These are phyloP conservation scores for Suhomyces prunicola DNA, from an alignment of 805 yeast genomes.

Conservation along the genomic window DNA sequence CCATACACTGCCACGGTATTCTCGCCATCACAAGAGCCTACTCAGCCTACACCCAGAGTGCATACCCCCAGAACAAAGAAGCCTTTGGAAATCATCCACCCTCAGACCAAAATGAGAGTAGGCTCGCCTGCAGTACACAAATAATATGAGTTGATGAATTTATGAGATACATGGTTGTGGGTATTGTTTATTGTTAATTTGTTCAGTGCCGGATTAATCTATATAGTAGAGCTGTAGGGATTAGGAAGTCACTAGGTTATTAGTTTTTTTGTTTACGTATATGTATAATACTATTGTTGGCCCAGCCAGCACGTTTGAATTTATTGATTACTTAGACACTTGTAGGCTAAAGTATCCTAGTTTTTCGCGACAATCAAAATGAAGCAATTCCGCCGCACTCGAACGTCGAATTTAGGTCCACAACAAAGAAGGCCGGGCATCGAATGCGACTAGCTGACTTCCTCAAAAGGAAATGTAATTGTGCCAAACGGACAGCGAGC, in stretches of 20 bases:
- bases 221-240: background rate
- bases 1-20: conserved; percentile 66
- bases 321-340: background rate
- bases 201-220: background rate
- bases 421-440: background rate
- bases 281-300: background rate
- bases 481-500: background rate
- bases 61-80: conserved; percentile 58
- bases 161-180: background rate
- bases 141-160: background rate
- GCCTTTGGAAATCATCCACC: conserved; percentile 60
- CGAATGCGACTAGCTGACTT: background rate
- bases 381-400: background rate
- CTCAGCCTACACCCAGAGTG: conserved; percentile 29
- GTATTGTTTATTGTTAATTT: background rate
- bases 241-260: background rate
- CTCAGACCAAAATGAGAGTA: conserved; percentile 56
- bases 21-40: conserved; percentile 48
- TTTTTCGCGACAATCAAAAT: background rate
- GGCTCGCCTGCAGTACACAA: conserved; percentile 42
- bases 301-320: background rate
- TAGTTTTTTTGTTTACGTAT: background rate
- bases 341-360: background rate
- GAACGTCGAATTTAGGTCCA: background rate
- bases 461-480: background rate